A percentile compares a stretch with the other conserved stretches of the same genome.
These are phyloP conservation scores for Trichoderma hamatum DNA, from an alignment of 2,329 filamentous ascomycete genomes.

Conservation along the genomic window DNA sequence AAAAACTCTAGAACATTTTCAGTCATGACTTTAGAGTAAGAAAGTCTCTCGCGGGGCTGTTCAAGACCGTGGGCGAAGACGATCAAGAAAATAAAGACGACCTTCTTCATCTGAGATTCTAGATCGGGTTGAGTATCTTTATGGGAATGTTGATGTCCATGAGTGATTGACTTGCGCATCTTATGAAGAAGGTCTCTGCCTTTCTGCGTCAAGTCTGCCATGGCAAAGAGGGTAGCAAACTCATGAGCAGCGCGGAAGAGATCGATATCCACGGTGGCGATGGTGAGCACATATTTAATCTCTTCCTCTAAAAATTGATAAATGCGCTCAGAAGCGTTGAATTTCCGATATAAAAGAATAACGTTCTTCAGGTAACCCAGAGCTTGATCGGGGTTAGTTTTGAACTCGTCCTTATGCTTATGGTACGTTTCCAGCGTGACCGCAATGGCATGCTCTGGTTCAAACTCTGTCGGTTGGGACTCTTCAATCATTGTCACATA, in stretches of 20 bases:
- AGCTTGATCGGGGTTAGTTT: neutral
- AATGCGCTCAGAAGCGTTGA: neutral
- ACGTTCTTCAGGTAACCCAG: neutral
- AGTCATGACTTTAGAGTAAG: neutral
- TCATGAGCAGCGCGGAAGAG: neutral
- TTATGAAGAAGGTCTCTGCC: neutral
- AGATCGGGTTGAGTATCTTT: constrained; percentile 34
- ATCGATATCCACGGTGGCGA: neutral
- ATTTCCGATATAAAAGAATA: neutral
- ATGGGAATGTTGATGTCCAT: neutral
- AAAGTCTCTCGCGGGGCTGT: constrained; percentile 34
- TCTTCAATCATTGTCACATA: constrained; percentile 47
- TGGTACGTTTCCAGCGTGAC: neutral
- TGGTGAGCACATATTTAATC: neutral
- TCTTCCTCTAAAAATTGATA: neutral
- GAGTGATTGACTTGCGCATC: neutral
- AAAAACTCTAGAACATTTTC: neutral
- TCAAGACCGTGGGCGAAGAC: constrained; percentile 48
- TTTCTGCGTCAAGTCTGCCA: neutral
- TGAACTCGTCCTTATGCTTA: neutral
- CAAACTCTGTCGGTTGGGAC: constrained; percentile 36
- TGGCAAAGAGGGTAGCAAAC: neutral
- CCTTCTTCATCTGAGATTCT: constrained; percentile 40
- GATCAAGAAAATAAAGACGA: constrained; percentile 50
- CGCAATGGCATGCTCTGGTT: neutral